Evolutionary conservation across 495 filamentous ascomycete species (phyloP).

Genomic region (Penicillium turbatum): DNA sequence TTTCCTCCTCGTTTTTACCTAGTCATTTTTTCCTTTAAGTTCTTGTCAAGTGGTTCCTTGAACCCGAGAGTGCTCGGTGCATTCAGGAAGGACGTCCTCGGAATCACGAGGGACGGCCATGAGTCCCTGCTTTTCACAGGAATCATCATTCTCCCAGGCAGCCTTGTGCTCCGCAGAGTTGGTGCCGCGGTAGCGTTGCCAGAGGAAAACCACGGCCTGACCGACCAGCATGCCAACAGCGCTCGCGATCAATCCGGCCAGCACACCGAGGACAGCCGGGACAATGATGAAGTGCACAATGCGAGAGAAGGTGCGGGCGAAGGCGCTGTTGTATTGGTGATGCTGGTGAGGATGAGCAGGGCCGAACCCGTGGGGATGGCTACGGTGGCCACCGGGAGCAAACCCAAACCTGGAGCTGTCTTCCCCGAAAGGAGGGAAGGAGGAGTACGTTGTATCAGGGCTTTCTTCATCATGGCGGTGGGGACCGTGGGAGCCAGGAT

Average conservation of each 20-base stretch:
- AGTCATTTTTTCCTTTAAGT: constrained; percentile 13
- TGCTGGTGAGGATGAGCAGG: constrained; percentile 22
- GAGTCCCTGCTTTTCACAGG: constrained; percentile 41
- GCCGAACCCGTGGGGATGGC: constrained; percentile 12
- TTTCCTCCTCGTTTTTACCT: no score
- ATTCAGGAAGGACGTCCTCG: constrained; percentile 38
- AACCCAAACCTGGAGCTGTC: no score
- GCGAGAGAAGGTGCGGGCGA: constrained; percentile 41
- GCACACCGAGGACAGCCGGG: constrained; percentile 43
- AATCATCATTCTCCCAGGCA: constrained; percentile 33
- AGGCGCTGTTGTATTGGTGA: constrained; percentile 34
- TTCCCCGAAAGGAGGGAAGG: no score
- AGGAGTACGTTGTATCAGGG: no score
- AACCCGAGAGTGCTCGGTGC: constrained; percentile 20
- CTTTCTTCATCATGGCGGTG: constrained; percentile 12
- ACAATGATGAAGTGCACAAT: constrained; percentile 49
- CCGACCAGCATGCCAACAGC: constrained; percentile 53
- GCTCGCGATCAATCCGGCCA: constrained; percentile 48
- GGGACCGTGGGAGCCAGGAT: constrained; percentile 10
- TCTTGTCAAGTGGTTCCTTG: constrained; percentile 27
- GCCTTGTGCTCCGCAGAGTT: constrained; percentile 26
- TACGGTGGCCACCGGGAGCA: constrained; percentile 9
- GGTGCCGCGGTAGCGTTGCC: constrained; percentile 43
- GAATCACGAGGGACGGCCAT: constrained; percentile 30
- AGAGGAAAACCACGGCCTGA: constrained; percentile 47